Evolutionary conservation across 257 asterid species (phyloP).

Genomic region (Cruciata laevipes): DNA sequence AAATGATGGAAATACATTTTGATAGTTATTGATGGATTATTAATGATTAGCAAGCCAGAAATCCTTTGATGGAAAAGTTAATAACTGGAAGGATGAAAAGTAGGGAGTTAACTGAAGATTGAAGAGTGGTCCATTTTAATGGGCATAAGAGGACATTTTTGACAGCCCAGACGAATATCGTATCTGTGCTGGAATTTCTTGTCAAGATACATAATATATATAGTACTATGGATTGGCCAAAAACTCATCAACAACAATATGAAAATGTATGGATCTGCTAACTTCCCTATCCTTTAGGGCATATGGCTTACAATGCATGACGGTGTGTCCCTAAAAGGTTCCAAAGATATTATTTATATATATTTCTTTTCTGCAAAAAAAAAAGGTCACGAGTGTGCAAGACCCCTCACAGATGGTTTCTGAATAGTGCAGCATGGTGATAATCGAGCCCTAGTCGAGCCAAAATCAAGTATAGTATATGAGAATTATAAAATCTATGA

Average conservation of each 20-base stretch:
- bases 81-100: no score
- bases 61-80: neutral
- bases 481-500: no score
- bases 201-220: neutral
- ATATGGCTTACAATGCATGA: neutral
- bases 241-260: neutral
- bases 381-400: no score
- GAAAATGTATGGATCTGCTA: constrained; percentile 19
- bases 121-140: constrained; percentile 16
- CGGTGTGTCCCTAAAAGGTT: neutral
- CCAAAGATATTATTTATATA: neutral
- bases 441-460: no score
- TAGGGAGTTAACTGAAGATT: neutral
- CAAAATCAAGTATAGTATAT: no score
- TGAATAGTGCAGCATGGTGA: no score
- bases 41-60: neutral
- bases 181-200: constrained; percentile 1
- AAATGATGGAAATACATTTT: neutral
- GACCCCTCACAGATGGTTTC: no score
- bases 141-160: constrained; percentile 1
- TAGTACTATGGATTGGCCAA: neutral
- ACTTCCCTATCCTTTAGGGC: constrained; percentile 26
- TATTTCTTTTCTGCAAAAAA: no score
- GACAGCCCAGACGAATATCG: neutral
- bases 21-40: neutral